phyloP scores from a whole-genome alignment of 345 rosid genomes.

The Salix brachista region DNA sequence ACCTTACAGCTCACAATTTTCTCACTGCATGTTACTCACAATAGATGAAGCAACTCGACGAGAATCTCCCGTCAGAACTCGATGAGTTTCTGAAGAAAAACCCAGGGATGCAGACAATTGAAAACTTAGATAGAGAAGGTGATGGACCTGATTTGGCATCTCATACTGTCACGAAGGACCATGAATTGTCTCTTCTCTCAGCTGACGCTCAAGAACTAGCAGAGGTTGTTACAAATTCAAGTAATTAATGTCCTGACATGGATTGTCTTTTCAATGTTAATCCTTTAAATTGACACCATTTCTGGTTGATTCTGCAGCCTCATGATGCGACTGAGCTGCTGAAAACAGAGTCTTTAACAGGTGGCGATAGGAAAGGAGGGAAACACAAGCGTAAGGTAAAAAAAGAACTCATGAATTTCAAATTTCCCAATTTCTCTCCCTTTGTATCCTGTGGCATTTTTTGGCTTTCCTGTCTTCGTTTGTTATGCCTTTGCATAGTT shows the following conservation, averaged over 20 bases:
- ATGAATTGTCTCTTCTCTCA: neutral
- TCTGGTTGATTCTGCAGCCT: constrained; percentile 23
- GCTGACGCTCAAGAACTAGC: constrained; percentile 20
- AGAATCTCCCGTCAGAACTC: constrained; percentile 53
- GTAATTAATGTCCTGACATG: neutral
- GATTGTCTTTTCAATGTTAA: neutral
- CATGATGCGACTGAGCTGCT: constrained; percentile 17
- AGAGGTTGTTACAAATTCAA: constrained; percentile 21
- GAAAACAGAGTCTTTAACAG: constrained; percentile 16
- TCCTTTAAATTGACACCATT: constrained; percentile 5
- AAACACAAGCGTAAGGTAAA: no score
- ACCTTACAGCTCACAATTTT: constrained; percentile 7
- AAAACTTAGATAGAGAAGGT: constrained; percentile 22
- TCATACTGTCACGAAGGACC: constrained; percentile 24
- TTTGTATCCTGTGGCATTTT: no score
- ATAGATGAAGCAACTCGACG: constrained; percentile 71
- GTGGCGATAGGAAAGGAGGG: no score
- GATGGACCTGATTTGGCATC: constrained; percentile 20
- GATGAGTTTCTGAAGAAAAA: constrained; percentile 49
- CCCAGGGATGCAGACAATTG: constrained; percentile 18
- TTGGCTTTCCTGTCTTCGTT: no score
- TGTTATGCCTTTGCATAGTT: neutral
- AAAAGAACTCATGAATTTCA: no score
- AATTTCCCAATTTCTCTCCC: no score
- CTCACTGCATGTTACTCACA: constrained; percentile 5